Conservation (phyloP, 2,329 filamentous ascomycete species). For the Penicillium psychrosexuale region DNA sequence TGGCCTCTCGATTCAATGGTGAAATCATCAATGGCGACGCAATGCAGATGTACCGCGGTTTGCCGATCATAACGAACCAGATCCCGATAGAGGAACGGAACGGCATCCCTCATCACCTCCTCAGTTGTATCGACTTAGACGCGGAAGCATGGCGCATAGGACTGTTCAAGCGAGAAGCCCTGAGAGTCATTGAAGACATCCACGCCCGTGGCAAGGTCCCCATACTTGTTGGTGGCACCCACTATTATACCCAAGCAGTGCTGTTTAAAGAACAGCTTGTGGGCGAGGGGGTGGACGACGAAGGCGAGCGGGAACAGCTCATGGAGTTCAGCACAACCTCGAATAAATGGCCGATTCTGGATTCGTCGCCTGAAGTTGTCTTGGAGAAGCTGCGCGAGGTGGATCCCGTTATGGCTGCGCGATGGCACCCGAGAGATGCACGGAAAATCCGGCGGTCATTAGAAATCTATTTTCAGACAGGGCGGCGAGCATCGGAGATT, state of each 20-base stretch:
- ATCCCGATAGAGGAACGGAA: slow-evolving; percentile 71
- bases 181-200: slow-evolving; percentile 71
- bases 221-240: slow-evolving; percentile 88
- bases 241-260: slow-evolving; percentile 90
- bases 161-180: slow-evolving; percentile 69
- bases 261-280: slow-evolving; percentile 74
- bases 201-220: slow-evolving; percentile 73
- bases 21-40: slow-evolving; percentile 97
- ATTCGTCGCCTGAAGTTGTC: slow-evolving; percentile 68
- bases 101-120: slow-evolving; percentile 81
- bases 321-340: slow-evolving; percentile 23
- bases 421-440: slow-evolving; percentile 91
- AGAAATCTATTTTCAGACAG: slow-evolving; percentile 83
- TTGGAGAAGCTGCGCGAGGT: slow-evolving; percentile 70
- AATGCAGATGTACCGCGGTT: slow-evolving; percentile 91
- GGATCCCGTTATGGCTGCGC: slow-evolving; percentile 82
- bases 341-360: slow-evolving; percentile 65
- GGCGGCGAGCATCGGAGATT: slow-evolving; percentile 75
- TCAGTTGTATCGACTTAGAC: slow-evolving; percentile 72
- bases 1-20: slow-evolving; percentile 79
- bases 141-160: slow-evolving; percentile 81
- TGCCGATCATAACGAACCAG: slow-evolving; percentile 96
- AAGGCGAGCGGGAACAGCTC: slow-evolving; percentile 26
- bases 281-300: slow-evolving; percentile 29
- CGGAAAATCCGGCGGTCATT: slow-evolving; percentile 87